Base-by-base conservation (phyloP, 1,139 yeast genomes). In the Saccharomyces hybrid region DNA sequence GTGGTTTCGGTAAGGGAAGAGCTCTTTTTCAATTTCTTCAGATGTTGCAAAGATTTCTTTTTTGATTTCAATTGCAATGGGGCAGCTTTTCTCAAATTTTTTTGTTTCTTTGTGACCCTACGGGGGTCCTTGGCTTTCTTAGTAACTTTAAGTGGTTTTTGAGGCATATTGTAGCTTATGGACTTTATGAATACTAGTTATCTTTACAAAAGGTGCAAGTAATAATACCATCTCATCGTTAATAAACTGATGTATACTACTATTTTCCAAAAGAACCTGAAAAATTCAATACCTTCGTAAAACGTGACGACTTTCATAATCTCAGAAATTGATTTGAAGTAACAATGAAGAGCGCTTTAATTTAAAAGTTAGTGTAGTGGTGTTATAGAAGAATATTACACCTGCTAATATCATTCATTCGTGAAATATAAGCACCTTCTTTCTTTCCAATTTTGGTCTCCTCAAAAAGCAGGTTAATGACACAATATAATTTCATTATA, bases 61-160 rank as follows among this genome's bases (percentile, higher is more conserved):
- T 83, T 85, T 2, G 69, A 64, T 63, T 88, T 88, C 65, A 83
- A 74, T 60, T 81, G 79, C 68, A 80, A 79, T 38, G 95, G 95
- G 3, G 96, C 91, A 38, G 87, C 87, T 53, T 83, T 82, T 69
- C 81, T 83, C 31, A 93, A 85, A 61, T 84, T 83, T 64, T 66
- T 67, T 58, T 73, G 76, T 60, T 65, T 73, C 63, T 72, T 72
- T 2, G 76, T 71, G 44, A 73, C 63, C 56, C 76, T 70, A 52
- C 75, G 70, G 38, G 73, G 71, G 46, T 68, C 71, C 57, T 73
- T 73, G 27, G 29, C 49, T 56, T 72, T 71, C 52, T 63, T 65
- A 53, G 71, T 72, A 14, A 71, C 72, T 56, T 73, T 73, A 5
- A 72, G 60, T 42, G 76, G 69, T 57, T 72, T 73, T 57, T 73